Conservation (phyloP, 306 rosid genomes). For the Herpetospermum pedunculosum region DNA sequence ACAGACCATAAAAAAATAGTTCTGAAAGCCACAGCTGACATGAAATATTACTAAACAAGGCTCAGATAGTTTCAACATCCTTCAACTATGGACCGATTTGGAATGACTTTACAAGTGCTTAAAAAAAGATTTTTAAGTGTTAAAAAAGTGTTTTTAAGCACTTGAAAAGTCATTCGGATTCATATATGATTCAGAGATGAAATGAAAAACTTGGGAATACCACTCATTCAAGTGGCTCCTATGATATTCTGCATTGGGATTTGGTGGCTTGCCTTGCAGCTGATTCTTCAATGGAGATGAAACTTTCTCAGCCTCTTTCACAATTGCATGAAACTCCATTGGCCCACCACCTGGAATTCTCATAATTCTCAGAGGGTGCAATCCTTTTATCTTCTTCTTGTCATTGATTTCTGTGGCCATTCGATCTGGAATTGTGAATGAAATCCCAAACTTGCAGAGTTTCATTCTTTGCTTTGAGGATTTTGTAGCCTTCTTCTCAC, state of each 20-base stretch:
- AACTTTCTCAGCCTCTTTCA: constrained; percentile 20
- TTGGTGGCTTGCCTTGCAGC: neutral
- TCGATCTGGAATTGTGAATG: constrained; percentile 39
- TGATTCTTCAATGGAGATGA: constrained; percentile 14
- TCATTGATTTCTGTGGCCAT: constrained; percentile 26
- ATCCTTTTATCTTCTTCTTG: constrained; percentile 25
- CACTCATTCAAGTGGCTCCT: constrained; percentile 35
- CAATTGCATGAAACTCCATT: constrained; percentile 18
- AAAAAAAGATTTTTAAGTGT: no score
- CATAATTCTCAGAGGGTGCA: constrained; percentile 31
- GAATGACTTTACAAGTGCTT: no score
- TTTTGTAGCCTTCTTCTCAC: neutral
- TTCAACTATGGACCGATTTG: no score
- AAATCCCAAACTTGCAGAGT: constrained; percentile 27
- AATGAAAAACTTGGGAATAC: constrained; percentile 22
- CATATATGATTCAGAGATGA: neutral
- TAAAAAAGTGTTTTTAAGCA: no score
- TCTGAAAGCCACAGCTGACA: no score
- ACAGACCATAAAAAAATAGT: no score
- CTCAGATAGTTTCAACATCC: no score
- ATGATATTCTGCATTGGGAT: constrained; percentile 22
- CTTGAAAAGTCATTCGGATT: no score
- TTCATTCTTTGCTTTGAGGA: neutral
- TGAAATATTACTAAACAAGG: no score
- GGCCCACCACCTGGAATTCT: constrained; percentile 36